A percentile compares a stretch with the other conserved stretches of the same genome.
phyloP scores from a whole-genome alignment of 768 basidiomycete species.

The Lactarius hatsudake region DNA sequence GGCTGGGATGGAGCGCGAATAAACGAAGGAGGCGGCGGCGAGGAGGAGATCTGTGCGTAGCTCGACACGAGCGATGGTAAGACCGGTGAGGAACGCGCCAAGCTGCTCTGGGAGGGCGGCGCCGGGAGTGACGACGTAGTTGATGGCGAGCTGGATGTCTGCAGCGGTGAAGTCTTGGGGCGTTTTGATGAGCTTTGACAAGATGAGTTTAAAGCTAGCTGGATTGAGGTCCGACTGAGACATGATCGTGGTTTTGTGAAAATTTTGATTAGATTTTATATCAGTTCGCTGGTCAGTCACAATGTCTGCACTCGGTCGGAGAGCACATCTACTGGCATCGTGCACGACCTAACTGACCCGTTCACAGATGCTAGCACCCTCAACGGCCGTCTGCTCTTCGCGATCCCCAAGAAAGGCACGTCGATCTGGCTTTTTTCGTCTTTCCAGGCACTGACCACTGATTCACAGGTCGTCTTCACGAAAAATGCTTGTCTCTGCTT shows the following conservation, averaged over 20 bases:
- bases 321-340: background rate
- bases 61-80: constrained; percentile 79
- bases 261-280: background rate
- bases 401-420: constrained; percentile 95
- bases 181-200: constrained; percentile 74
- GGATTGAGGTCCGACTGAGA: constrained; percentile 29
- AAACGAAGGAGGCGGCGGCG: constrained; percentile 73
- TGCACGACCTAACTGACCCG: background rate
- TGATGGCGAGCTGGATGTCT: constrained; percentile 71
- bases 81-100: constrained; percentile 85
- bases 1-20: constrained; percentile 63
- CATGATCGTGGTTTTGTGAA: background rate
- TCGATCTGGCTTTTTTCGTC: background rate
- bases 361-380: constrained; percentile 68
- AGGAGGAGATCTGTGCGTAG: constrained; percentile 71
- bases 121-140: constrained; percentile 69
- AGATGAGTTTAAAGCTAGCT: constrained; percentile 69
- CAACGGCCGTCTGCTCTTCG: constrained; percentile 85
- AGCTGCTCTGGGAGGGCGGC: constrained; percentile 69
- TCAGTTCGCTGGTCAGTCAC: no score
- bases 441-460: background rate
- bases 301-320: constrained; percentile 15
- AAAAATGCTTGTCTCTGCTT: constrained; percentile 83
- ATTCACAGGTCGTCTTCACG: constrained; percentile 73
- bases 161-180: constrained; percentile 78